Evolutionary conservation across 352 stramenopile genomes (phyloP).

Genomic region (Globisporangium paddicum): DNA sequence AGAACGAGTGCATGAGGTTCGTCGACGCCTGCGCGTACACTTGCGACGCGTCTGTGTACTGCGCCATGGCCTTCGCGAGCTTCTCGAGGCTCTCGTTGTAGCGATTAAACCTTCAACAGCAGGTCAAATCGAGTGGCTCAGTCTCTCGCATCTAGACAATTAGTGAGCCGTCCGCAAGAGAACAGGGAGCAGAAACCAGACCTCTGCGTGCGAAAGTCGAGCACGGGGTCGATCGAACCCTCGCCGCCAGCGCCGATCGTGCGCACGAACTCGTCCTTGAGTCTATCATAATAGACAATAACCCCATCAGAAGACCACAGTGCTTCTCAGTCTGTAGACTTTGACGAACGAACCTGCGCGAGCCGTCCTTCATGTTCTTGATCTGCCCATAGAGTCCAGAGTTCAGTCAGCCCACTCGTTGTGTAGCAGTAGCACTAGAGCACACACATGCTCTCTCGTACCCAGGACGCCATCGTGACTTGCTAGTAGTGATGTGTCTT

Average conservation of each 20-base stretch:
- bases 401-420: constrained; percentile 2
- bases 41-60: constrained; percentile 37
- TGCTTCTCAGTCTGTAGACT: background rate
- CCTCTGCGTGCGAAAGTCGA: constrained; percentile 63
- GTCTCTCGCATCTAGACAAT: constrained; percentile 2
- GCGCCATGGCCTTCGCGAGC: constrained; percentile 42
- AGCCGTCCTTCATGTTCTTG: constrained; percentile 80
- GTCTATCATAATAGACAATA: constrained; percentile 15
- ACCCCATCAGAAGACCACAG: background rate
- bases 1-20: constrained; percentile 53
- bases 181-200: constrained; percentile 10
- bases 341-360: constrained; percentile 44
- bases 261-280: constrained; percentile 72
- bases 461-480: constrained; percentile 36
- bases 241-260: constrained; percentile 45
- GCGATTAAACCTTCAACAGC: constrained; percentile 37
- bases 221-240: constrained; percentile 52
- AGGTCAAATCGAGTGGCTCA: background rate
- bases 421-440: background rate
- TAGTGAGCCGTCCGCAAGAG: background rate
- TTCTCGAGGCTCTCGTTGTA: constrained; percentile 61
- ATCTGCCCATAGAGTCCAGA: constrained; percentile 19
- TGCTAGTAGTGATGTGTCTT: too few relatives aligned
- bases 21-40: constrained; percentile 37
- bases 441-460: constrained; percentile 7